phyloP scores from a whole-genome alignment of 768 basidiomycete species.

The button mushroom (Agaricus bisporus) region DNA sequence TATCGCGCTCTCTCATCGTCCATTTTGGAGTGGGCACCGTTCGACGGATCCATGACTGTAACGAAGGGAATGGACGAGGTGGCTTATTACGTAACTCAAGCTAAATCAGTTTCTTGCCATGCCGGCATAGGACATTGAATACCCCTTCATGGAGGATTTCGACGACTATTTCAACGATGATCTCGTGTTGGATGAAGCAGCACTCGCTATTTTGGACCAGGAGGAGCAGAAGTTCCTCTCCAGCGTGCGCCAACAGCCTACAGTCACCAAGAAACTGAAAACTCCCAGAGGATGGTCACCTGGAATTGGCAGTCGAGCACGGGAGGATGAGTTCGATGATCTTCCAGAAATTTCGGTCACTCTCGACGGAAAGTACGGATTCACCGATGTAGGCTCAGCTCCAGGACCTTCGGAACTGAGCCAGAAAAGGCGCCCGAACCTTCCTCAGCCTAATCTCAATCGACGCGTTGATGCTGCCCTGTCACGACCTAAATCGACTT shows the following conservation, averaged over 20 bases:
- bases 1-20: constrained; percentile 46
- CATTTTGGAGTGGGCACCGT: constrained; percentile 22
- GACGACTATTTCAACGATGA: constrained; percentile 65
- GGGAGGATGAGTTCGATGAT: constrained; percentile 35
- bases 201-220: constrained; percentile 55
- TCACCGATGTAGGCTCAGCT: constrained; percentile 16
- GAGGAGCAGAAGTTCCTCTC: constrained; percentile 41
- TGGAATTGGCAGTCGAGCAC: constrained; percentile 19
- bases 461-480: too few relatives aligned
- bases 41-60: constrained; percentile 25
- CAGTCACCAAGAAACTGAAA: constrained; percentile 49
- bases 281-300: constrained; percentile 40
- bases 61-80: not conserved
- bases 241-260: constrained; percentile 18
- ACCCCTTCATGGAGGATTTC: constrained; percentile 45
- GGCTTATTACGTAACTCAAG: constrained; percentile 7
- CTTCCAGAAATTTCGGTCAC: constrained; percentile 54
- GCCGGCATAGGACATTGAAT: not conserved
- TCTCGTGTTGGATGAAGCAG: constrained; percentile 55
- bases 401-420: constrained; percentile 5
- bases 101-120: not conserved
- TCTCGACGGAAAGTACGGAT: constrained; percentile 44
- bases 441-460: too few relatives aligned
- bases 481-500: too few relatives aligned
- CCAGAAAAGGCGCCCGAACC: not conserved